Evolutionary conservation across 1,139 yeast genomes (phyloP), one percentile per base, ranked within the genome.

Genomic region (Blastobotrys illinoisensis): DNA sequence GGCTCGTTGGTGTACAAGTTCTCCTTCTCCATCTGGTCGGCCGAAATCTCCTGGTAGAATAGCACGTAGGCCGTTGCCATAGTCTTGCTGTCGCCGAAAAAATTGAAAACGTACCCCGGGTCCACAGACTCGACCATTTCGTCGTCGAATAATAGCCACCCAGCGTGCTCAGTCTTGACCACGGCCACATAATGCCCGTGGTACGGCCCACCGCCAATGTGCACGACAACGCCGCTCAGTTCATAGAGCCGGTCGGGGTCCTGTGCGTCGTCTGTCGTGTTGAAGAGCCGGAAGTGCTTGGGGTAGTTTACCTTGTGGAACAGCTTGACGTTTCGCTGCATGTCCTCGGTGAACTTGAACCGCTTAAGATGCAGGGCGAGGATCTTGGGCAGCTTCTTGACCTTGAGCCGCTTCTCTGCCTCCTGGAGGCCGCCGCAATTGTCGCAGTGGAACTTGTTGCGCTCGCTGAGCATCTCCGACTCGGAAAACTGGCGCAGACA

Each of bases 131-230:
- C 98, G 5, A 91, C 97, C 18, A 95, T 85, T 70, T 93, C 99
- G 69, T 93, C 99, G 68, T 93, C 99, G 71, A 88, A 93, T 57
- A 93, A 72, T 32, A 93, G 73, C 99, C 99, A 93, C 1, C 97
- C 88, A 46, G 83, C 82, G 19, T 81, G 78, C 55, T 81, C 84
- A 13, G 91, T 85, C 67, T 90, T 90, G 60, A 95, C 86, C 9
- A 93, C 74, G 0, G 96, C 81, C 13, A 93, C 91, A 66, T 93
- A 93, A 69, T 93, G 99, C 0, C 99, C 99, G 71, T 91, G 97
- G 76, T 90, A 90, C 1, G 98, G 97, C 0, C 98, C 98, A 2
- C 97, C 96, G 3, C 99, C 99, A 64, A 93, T 85, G 66, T 93
- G 99, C 19, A 93, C 90, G 20, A 93, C 95, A 47, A 91, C 83